These are phyloP conservation scores for Zanthoxylum bungeanum DNA, from an alignment of 345 rosid species.

Conservation along the genomic window DNA sequence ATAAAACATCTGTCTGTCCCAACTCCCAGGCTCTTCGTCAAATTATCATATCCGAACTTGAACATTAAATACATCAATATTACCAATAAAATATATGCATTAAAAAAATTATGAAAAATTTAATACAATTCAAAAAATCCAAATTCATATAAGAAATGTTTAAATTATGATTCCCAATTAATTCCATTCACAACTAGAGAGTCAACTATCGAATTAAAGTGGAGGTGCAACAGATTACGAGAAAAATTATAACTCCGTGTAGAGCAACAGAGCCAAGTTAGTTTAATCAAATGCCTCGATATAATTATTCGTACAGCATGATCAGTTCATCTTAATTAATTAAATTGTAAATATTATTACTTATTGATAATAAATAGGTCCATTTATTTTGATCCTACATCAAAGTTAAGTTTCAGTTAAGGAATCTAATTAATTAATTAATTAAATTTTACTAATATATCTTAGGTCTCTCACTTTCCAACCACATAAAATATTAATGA, in stretches of 20 bases:
- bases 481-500: slow-evolving; percentile 13
- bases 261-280: not conserved
- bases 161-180: slow-evolving; percentile 18
- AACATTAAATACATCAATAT: too few species aligned
- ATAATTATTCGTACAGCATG: too few species aligned
- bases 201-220: slow-evolving; percentile 27
- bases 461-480: slow-evolving; percentile 24
- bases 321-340: too few species aligned
- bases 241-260: not conserved
- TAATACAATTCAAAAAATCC: too few species aligned
- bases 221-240: slow-evolving; percentile 26
- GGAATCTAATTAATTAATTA: not conserved
- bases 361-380: not conserved
- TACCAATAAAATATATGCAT: too few species aligned
- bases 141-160: not conserved
- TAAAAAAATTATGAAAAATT: too few species aligned
- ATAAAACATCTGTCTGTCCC: too few species aligned
- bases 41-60: too few species aligned
- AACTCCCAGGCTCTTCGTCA: too few species aligned
- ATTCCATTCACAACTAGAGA: slow-evolving; percentile 18
- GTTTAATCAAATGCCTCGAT: too few species aligned
- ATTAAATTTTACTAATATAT: slow-evolving; percentile 16
- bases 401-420: not conserved
- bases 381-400: not conserved
- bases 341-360: too few species aligned